Evolutionary conservation across 2,329 filamentous ascomycete genomes (phyloP).

Genomic region (Fusarium camptoceras): DNA sequence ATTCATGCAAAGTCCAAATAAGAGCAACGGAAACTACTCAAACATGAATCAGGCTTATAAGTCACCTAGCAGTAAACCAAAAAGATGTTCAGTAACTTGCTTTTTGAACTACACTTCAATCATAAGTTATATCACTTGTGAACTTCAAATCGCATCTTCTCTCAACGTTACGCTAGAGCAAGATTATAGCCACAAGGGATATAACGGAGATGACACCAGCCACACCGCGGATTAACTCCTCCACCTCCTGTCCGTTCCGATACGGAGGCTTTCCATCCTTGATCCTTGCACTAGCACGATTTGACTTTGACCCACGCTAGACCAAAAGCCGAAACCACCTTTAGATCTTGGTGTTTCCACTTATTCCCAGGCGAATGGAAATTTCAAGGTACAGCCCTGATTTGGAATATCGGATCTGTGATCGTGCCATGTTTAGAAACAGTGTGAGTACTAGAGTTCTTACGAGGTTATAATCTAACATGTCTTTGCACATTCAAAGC

Average conservation of each 20-base stretch:
- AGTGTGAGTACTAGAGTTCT: no score
- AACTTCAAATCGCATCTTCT: neutral
- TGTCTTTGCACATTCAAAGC: neutral
- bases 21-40: no score
- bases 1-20: rapidly evolving
- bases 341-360: neutral
- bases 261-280: neutral
- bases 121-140: no score
- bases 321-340: neutral
- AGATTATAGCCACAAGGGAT: neutral
- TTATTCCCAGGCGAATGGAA: neutral
- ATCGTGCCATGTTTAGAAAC: neutral
- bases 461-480: neutral
- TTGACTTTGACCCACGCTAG: neutral
- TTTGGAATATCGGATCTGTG: neutral
- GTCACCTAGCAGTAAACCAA: no score
- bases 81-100: no score
- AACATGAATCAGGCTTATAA: no score
- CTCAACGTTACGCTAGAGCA: neutral
- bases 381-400: neutral
- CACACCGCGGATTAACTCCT: neutral
- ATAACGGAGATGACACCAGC: neutral
- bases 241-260: neutral
- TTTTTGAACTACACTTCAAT: no score
- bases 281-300: neutral